Evolutionary conservation across 176 grass and related monocot genomes (phyloP).

Genomic region (Eremochloa ophiuroides): DNA sequence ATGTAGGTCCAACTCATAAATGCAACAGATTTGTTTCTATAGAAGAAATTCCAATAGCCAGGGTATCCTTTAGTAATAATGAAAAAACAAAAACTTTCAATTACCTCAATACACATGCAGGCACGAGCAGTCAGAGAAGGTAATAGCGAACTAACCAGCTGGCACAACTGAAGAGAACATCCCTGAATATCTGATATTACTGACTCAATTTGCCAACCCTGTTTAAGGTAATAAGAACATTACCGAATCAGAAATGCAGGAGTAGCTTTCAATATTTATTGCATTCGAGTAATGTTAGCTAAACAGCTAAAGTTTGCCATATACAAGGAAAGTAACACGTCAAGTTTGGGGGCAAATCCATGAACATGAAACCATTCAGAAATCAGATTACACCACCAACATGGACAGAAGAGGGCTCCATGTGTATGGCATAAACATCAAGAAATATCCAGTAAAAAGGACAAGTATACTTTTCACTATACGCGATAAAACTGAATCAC

Average conservation of each 20-base stretch:
- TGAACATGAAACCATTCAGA: neutral
- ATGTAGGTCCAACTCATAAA: neutral
- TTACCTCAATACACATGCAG: conserved; percentile 82
- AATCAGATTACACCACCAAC: neutral
- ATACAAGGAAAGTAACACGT: neutral
- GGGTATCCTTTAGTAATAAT: neutral
- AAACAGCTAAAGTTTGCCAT: neutral
- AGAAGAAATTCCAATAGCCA: neutral
- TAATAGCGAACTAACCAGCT: conserved; percentile 55
- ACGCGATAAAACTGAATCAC: neutral
- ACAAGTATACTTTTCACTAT: neutral
- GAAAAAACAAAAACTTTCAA: neutral
- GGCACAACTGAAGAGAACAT: conserved; percentile 67
- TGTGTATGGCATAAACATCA: neutral
- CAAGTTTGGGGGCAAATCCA: neutral
- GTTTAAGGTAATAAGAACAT: conserved; percentile 41
- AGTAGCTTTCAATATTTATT: neutral
- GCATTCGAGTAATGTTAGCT: neutral
- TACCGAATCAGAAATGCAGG: conserved; percentile 17
- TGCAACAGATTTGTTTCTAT: neutral
- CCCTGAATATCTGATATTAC: conserved; percentile 65
- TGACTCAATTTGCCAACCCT: conserved; percentile 78
- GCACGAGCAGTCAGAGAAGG: conserved; percentile 38
- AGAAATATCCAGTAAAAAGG: neutral
- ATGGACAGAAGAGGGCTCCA: neutral